Conservation (phyloP, 2,329 filamentous ascomycete species). For the Pseudofabraea citricarpa region DNA sequence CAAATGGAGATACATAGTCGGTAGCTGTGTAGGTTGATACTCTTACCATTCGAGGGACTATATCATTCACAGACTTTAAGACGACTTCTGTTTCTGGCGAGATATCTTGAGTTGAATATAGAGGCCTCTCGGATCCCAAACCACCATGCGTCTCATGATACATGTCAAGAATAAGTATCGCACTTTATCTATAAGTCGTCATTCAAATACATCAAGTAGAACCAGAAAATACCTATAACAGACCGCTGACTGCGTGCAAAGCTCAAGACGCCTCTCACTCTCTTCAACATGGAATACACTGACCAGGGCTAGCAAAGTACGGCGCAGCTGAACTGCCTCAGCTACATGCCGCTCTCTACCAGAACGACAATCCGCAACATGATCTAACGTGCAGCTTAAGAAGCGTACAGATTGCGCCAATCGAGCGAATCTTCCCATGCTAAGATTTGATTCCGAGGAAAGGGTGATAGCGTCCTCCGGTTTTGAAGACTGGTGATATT, state of each 20-base stretch:
- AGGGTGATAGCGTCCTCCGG: neutral
- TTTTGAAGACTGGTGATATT: no score
- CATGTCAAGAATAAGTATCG: neutral
- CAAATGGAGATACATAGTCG: no score
- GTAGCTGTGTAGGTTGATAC: no score
- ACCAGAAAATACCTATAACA: conserved; percentile 10
- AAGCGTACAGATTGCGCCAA: conserved; percentile 7
- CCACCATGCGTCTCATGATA: neutral
- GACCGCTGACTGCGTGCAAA: conserved; percentile 5
- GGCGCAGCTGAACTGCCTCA: conserved; percentile 5
- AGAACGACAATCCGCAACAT: conserved; percentile 1
- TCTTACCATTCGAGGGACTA: no score
- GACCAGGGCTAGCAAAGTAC: conserved; percentile 5
- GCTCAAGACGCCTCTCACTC: conserved; percentile 1
- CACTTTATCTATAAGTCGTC: neutral
- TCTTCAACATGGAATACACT: neutral
- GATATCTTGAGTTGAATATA: neutral
- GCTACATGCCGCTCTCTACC: neutral
- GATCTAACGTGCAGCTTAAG: conserved; percentile 4
- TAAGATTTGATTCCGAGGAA: neutral
- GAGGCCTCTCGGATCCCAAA: neutral
- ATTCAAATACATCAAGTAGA: no score
- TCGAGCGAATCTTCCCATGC: conserved; percentile 9
- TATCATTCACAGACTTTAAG: neutral
- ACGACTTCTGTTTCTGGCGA: neutral